Percentiles rank a stretch among this genome's conserved stretches.
Conservation (phyloP, 768 basidiomycete genomes). For the Boletus huronensis region DNA sequence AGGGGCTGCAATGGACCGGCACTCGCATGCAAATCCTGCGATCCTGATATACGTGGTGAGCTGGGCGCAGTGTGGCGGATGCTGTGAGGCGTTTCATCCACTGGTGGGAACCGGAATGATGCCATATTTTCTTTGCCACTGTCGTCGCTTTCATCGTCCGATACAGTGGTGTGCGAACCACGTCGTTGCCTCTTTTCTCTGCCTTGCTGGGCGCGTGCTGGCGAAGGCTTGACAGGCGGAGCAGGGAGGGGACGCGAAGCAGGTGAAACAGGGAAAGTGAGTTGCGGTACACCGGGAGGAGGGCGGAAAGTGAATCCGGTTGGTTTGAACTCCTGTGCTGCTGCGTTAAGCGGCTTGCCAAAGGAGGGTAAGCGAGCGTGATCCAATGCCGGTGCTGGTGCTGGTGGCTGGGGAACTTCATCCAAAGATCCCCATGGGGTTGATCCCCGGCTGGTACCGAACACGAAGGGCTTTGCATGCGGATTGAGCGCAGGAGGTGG, state of each 20-base stretch:
- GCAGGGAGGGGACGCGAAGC: slow-evolving; percentile 39
- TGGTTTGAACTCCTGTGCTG: slow-evolving; percentile 81
- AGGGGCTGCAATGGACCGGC: slow-evolving; percentile 42
- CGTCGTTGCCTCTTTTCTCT: slow-evolving; percentile 76
- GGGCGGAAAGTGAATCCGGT: slow-evolving; percentile 73
- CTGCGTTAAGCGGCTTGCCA: slow-evolving; percentile 71
- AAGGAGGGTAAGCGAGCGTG: slow-evolving; percentile 45
- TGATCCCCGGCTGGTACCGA: slow-evolving; percentile 46
- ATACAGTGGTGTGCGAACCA: slow-evolving; percentile 37
- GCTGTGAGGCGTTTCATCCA: slow-evolving; percentile 47
- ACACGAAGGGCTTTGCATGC: slow-evolving; percentile 80
- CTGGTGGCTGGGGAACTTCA: slow-evolving; percentile 31
- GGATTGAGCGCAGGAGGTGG: slow-evolving; percentile 56
- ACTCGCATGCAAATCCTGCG: slow-evolving; percentile 18
- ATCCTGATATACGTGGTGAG: slow-evolving; percentile 33
- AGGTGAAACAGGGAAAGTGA: slow-evolving; percentile 36
- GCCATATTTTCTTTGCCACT: slow-evolving; percentile 58
- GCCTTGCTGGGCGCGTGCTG: slow-evolving; percentile 49
- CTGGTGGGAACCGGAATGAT: slow-evolving; percentile 73
- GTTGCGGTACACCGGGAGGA: slow-evolving; percentile 60
- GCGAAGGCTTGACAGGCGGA: slow-evolving; percentile 29
- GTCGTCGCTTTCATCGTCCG: slow-evolving; percentile 42
- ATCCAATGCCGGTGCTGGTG: slow-evolving; percentile 39
- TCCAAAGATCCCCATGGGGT: slow-evolving; percentile 34
- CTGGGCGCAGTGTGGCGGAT: slow-evolving; percentile 46